Evolutionary conservation across 768 basidiomycete species (phyloP).

Genomic region (Phaeotremella skinneri): DNA sequence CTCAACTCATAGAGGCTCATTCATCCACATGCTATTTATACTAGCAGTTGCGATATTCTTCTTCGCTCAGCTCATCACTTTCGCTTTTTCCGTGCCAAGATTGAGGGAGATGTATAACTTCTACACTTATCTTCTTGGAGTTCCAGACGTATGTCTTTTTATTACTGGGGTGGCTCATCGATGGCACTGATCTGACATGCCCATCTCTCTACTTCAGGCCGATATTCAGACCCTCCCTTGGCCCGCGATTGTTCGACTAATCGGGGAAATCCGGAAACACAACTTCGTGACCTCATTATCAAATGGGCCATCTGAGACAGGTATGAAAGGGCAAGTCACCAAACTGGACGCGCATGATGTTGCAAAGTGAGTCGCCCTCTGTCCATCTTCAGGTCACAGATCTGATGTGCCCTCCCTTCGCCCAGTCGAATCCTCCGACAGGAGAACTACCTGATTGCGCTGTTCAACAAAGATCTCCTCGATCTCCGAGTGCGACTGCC

Average conservation of each 20-base stretch:
- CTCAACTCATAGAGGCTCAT: slow-evolving; percentile 29
- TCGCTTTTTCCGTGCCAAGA: slow-evolving; percentile 69
- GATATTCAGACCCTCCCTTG: slow-evolving; percentile 98
- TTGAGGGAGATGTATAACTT: slow-evolving; percentile 93
- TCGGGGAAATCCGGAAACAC: slow-evolving; percentile 82
- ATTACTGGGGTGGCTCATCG: background rate
- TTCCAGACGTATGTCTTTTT: slow-evolving; percentile 74
- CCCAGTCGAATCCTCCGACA: slow-evolving; percentile 82
- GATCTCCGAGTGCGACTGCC: slow-evolving; percentile 84
- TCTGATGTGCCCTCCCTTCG: slow-evolving; percentile 7
- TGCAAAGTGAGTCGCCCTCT: slow-evolving; percentile 61
- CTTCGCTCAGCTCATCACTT: slow-evolving; percentile 79
- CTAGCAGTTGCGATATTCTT: slow-evolving; percentile 81
- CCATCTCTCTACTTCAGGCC: slow-evolving; percentile 58
- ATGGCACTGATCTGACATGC: background rate
- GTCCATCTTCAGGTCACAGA: background rate
- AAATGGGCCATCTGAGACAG: slow-evolving; percentile 45
- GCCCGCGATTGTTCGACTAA: slow-evolving; percentile 88
- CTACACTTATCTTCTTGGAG: slow-evolving; percentile 86
- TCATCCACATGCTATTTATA: slow-evolving; percentile 44
- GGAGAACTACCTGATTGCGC: slow-evolving; percentile 95
- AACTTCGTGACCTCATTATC: slow-evolving; percentile 81
- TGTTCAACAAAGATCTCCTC: slow-evolving; percentile 95
- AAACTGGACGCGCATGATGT: slow-evolving; percentile 97
- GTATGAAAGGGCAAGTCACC: slow-evolving; percentile 56